Evolutionary conservation across 768 basidiomycete species (phyloP).

Genomic region (Tephrocybe sp.): DNA sequence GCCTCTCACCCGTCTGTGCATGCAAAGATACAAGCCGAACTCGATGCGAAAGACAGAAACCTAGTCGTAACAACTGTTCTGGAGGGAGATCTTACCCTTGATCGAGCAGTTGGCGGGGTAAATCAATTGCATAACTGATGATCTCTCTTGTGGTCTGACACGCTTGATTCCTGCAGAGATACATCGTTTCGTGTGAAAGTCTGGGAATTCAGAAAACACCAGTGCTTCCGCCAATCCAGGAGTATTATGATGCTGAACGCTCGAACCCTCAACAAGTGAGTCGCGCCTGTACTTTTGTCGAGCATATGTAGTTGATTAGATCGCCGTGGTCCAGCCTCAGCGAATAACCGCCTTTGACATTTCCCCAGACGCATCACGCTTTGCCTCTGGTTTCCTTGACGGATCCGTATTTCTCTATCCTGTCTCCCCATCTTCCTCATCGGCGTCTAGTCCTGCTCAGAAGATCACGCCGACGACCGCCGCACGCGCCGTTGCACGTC

Average conservation of each 20-base stretch:
- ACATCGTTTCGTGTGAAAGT: constrained; percentile 45
- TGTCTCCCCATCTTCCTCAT: constrained; percentile 22
- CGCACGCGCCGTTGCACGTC: constrained; percentile 31
- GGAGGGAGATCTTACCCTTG: constrained; percentile 49
- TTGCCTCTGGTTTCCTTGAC: constrained; percentile 61
- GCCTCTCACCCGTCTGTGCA: constrained; percentile 55
- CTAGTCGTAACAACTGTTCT: constrained; percentile 42
- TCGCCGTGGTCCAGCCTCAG: constrained; percentile 37
- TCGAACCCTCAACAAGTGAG: constrained; percentile 41
- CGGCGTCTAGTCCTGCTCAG: constrained; percentile 18
- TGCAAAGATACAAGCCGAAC: constrained; percentile 54
- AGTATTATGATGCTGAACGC: constrained; percentile 47
- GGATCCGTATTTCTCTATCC: constrained; percentile 57
- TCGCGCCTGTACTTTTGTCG: constrained; percentile 4
- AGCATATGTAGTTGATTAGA: background rate
- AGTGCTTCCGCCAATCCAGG: constrained; percentile 50
- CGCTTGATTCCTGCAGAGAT: constrained; percentile 25
- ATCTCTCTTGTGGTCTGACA: background rate
- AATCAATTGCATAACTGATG: constrained; percentile 15
- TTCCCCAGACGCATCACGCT: constrained; percentile 56
- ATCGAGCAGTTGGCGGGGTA: constrained; percentile 28
- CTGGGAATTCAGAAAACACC: constrained; percentile 48
- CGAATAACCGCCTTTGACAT: constrained; percentile 67
- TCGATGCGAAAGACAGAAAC: constrained; percentile 55
- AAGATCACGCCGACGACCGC: constrained; percentile 27